Conservation (phyloP, 805 yeast species). For the Saturnispora saitoi region DNA sequence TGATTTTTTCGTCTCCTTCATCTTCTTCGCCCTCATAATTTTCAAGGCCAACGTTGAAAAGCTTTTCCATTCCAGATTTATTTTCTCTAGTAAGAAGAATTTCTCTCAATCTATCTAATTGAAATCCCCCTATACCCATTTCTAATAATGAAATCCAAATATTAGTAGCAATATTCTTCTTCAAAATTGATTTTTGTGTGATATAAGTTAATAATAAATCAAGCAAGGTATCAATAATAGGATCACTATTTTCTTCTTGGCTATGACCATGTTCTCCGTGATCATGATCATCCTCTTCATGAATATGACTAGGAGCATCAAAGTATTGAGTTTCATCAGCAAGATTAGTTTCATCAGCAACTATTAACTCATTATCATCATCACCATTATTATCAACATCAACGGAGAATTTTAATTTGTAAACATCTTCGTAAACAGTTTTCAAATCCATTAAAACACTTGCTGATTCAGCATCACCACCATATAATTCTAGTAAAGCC, state of each 20-base stretch:
- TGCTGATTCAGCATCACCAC: conserved; percentile 72
- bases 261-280: conserved; percentile 21
- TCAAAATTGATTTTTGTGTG: conserved; percentile 47
- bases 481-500: conserved; percentile 66
- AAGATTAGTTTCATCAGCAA: background rate
- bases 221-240: conserved; percentile 26
- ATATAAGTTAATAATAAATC: conserved; percentile 52
- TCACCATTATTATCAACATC: background rate
- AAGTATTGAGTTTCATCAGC: conserved; percentile 8
- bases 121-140: conserved; percentile 32
- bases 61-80: conserved; percentile 64
- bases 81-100: conserved; percentile 63
- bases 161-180: conserved; percentile 47
- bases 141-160: conserved; percentile 43
- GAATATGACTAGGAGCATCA: conserved; percentile 9
- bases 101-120: conserved; percentile 44
- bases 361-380: background rate
- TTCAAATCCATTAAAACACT: conserved; percentile 66
- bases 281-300: conserved; percentile 24
- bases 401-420: background rate
- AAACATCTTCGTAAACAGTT: conserved; percentile 43
- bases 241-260: conserved; percentile 33
- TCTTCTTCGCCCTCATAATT: conserved; percentile 42
- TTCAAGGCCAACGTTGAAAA: conserved; percentile 60
- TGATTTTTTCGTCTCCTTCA: conserved; percentile 30